Evolutionary conservation across 1,139 yeast species (phyloP), one percentile per base, ranked within the genome.

Genomic region (Lodderomyces theae): DNA sequence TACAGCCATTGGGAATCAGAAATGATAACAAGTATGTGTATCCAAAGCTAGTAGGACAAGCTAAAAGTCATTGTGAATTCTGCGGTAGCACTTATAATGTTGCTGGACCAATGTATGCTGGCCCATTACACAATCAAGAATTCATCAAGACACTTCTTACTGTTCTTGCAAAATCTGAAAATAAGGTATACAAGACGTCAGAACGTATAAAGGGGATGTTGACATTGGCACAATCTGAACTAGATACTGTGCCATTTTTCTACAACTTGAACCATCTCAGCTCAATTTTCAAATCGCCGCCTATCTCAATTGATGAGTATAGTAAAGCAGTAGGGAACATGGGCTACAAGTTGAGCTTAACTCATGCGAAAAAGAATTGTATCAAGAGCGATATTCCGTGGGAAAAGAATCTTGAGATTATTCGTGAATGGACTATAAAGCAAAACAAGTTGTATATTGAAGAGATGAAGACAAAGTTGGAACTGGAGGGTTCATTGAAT

Each of bases 81-180:
- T 92, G 98, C 64, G 84, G 79, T 1, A 74, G 73, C 42, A 71
- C 77, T 4, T 78, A 78, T 57, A 95, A 86, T 56, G 60, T 92
- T 33, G 92, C 94, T 2, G 99, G 99, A 1, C 99, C 99, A 42
- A 87, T 92, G 96, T 92, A 95, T 85, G 87, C 79, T 9, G 96
- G 94, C 0, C 69, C 74, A 2, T 64, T 92, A 40, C 97, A 90
- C 56, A 75, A 83, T 56, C 60, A 61, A 26, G 77, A 73, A 15
- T 92, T 89, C 53, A 70, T 92, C 35, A 72, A 79, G 28, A 75
- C 71, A 50, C 73, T 90, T 37, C 67, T 87, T 41, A 69, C 73
- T 16, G 66, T 84, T 34, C 81, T 81, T 49, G 60, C 62, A 19
- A 25, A 35, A 5, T 25, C 34, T n/a, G 38, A 42, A 33, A 35